phyloP scores from a whole-genome alignment of 2,329 filamentous ascomycete species.

The Trichoderma pleuroti region DNA sequence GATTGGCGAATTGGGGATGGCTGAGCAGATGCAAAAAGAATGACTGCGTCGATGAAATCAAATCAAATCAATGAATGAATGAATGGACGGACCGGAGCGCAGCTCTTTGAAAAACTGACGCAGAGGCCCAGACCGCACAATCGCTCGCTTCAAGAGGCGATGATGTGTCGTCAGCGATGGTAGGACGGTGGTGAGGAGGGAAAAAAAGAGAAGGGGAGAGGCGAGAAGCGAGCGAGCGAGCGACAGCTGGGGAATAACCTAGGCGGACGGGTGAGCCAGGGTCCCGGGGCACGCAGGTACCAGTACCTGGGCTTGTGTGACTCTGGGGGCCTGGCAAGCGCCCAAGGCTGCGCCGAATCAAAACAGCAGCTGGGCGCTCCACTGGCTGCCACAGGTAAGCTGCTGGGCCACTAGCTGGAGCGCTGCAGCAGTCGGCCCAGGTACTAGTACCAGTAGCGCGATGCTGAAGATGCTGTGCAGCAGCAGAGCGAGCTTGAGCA shows the following conservation, averaged over 20 bases:
- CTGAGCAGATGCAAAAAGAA: conserved; percentile 1
- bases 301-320: background rate
- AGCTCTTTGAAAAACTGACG: conserved; percentile 3
- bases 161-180: conserved; percentile 9
- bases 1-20: background rate
- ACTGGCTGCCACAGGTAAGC: background rate
- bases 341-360: background rate
- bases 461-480: background rate
- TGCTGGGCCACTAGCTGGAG: background rate
- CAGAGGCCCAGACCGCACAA: conserved; percentile 11
- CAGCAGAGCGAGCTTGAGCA: background rate
- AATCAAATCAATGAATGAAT: background rate
- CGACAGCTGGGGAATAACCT: conserved; percentile 2
- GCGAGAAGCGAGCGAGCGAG: conserved; percentile 9
- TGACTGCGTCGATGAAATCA: conserved; percentile 4
- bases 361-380: background rate
- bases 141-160: conserved; percentile 9
- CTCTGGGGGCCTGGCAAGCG: background rate
- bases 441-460: background rate
- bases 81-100: conserved; percentile 19
- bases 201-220: conserved; percentile 21
- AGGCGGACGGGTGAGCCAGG: background rate
- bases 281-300: background rate
- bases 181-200: conserved; percentile 12
- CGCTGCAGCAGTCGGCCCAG: background rate